Evolutionary conservation across 2,329 filamentous ascomycete genomes (phyloP).

Genomic region (Raffaelea ambrosiae): DNA sequence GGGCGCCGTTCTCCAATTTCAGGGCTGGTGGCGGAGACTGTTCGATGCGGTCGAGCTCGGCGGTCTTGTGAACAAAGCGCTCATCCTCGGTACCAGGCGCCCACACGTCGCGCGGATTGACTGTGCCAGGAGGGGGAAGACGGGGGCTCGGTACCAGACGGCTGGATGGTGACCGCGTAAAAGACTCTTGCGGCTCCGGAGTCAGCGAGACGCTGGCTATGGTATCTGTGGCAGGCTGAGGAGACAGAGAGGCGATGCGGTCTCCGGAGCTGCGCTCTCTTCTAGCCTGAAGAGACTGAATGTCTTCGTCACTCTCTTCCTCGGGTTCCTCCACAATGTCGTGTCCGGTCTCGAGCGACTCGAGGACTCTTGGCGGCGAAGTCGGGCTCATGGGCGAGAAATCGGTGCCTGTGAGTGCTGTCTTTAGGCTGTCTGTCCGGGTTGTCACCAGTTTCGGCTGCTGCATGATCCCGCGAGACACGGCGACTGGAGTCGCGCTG

Average conservation of each 20-base stretch:
- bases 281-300: too few relatives aligned
- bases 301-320: background rate
- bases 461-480: slow-evolving; percentile 1
- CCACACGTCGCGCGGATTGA: slow-evolving; percentile 48
- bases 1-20: too few relatives aligned
- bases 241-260: background rate
- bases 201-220: slow-evolving; percentile 2
- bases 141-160: slow-evolving; percentile 15
- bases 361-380: slow-evolving; percentile 7
- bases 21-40: slow-evolving; percentile 17
- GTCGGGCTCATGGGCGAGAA: slow-evolving; percentile 14
- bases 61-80: slow-evolving; percentile 22
- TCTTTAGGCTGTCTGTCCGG: slow-evolving; percentile 9
- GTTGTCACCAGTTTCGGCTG: slow-evolving; percentile 1
- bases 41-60: slow-evolving; percentile 25
- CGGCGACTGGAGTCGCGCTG: background rate
- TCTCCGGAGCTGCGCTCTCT: background rate
- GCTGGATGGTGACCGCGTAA: slow-evolving; percentile 9
- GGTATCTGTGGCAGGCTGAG: background rate
- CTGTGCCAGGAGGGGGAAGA: slow-evolving; percentile 34
- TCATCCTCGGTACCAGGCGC: slow-evolving; percentile 28
- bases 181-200: slow-evolving; percentile 12
- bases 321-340: slow-evolving; percentile 3
- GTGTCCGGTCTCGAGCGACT: too few relatives aligned
- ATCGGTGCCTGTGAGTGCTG: slow-evolving; percentile 1